phyloP scores from a whole-genome alignment of 495 filamentous ascomycete genomes.

The Penicillium maclennaniae region DNA sequence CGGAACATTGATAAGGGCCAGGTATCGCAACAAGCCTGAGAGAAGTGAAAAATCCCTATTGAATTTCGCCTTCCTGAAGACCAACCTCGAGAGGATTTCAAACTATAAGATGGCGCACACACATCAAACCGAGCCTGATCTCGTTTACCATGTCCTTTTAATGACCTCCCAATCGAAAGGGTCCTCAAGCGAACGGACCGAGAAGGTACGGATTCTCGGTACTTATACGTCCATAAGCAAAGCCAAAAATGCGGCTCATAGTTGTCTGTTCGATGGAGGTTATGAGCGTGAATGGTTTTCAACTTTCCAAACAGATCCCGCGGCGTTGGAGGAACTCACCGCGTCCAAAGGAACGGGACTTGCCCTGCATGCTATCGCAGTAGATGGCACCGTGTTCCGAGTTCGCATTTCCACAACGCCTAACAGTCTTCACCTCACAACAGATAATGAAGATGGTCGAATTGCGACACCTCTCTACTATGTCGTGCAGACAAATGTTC shows the following conservation, averaged over 20 bases:
- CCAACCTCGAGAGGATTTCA: too few relatives aligned
- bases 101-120: too few relatives aligned
- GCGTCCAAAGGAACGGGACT: constrained; percentile 4
- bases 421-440: constrained; percentile 3
- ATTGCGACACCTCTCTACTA: constrained; percentile 17
- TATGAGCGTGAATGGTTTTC: constrained; percentile 24
- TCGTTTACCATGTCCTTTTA: not conserved
- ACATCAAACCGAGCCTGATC: too few relatives aligned
- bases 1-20: too few relatives aligned
- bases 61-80: too few relatives aligned
- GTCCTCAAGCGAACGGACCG: not conserved
- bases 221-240: constrained; percentile 17
- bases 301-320: constrained; percentile 5
- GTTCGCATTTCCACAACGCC: constrained; percentile 16
- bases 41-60: too few relatives aligned
- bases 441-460: constrained; percentile 9
- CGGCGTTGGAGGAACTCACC: not conserved
- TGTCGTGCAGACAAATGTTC: constrained; percentile 18
- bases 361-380: constrained; percentile 8
- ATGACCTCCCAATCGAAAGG: not conserved
- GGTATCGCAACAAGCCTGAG: too few relatives aligned
- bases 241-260: constrained; percentile 19
- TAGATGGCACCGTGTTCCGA: constrained; percentile 17
- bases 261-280: constrained; percentile 16
- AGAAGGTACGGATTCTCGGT: constrained; percentile 17